phyloP scores from a whole-genome alignment of 495 filamentous ascomycete species.

The Podospora pseudopauciseta region DNA sequence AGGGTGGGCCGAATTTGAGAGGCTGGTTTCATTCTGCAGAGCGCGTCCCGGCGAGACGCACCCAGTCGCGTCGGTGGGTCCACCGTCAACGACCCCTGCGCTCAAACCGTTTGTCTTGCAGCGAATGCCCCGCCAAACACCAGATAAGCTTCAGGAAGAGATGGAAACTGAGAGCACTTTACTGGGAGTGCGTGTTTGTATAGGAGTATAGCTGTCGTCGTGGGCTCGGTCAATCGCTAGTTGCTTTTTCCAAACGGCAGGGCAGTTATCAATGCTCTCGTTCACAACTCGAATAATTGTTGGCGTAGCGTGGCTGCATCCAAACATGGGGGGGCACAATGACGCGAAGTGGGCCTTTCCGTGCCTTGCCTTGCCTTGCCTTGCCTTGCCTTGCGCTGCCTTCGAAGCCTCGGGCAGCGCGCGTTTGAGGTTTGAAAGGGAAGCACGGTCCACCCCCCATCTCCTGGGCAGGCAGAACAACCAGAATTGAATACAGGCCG shows the following conservation, averaged over 20 bases:
- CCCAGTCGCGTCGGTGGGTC: constrained; percentile 32
- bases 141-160: neutral
- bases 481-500: neutral
- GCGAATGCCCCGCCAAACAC: neutral
- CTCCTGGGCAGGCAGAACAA: neutral
- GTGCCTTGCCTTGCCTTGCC: neutral
- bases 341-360: constrained; percentile 9
- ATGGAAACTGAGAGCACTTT: neutral
- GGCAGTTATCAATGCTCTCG: neutral
- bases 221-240: neutral
- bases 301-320: neutral
- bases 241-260: neutral
- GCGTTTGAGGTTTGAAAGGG: neutral
- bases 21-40: constrained; percentile 33
- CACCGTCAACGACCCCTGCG: neutral
- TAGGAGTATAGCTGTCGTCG: neutral
- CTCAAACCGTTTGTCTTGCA: neutral
- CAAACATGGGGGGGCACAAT: constrained; percentile 5
- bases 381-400: neutral
- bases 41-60: constrained; percentile 24
- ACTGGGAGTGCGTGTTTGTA: neutral
- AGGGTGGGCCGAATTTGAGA: constrained; percentile 27
- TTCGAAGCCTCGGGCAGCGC: neutral
- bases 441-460: neutral
- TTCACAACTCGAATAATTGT: neutral